Percentiles rank a stretch among this genome's conserved stretches.
Conservation (phyloP, 441 rosid species). For the Populus trichocarpa region DNA sequence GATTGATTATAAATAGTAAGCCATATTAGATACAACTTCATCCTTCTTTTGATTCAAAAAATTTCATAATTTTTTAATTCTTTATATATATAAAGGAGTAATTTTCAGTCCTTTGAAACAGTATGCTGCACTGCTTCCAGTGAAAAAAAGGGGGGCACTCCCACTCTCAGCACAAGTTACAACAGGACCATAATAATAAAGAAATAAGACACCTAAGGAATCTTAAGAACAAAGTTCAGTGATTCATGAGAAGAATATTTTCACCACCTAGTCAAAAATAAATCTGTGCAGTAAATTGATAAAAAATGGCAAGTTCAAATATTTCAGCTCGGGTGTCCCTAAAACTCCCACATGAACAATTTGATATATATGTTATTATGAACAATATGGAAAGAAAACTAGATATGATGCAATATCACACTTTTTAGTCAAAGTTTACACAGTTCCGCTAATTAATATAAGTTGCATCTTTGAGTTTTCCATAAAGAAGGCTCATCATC, state of each 20-base stretch:
- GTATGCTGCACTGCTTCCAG: not conserved
- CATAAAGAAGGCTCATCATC: not conserved
- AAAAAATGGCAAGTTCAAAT: not conserved
- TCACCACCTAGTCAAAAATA: not conserved
- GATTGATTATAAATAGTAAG: conserved; percentile 2
- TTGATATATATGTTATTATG: not conserved
- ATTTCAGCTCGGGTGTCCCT: not conserved
- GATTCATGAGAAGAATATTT: not conserved
- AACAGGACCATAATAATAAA: not conserved
- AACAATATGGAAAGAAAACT: not conserved
- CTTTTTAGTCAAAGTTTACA: not conserved
- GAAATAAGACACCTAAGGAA: not conserved
- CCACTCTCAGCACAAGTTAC: not conserved
- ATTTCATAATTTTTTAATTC: not conserved
- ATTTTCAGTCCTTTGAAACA: not conserved
- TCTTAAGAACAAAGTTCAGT: not conserved
- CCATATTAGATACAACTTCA: not conserved
- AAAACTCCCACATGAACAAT: not conserved
- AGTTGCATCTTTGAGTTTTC: not conserved
- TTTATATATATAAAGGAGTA: not conserved
- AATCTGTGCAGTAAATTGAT: not conserved
- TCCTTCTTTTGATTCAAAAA: not conserved
- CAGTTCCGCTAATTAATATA: not conserved
- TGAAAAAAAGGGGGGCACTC: not conserved
- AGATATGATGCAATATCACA: not conserved